A percentile compares a stretch with the other conserved stretches of the same genome.
phyloP scores from a whole-genome alignment of 2,329 filamentous ascomycete species.

The Botrytis galanthina region DNA sequence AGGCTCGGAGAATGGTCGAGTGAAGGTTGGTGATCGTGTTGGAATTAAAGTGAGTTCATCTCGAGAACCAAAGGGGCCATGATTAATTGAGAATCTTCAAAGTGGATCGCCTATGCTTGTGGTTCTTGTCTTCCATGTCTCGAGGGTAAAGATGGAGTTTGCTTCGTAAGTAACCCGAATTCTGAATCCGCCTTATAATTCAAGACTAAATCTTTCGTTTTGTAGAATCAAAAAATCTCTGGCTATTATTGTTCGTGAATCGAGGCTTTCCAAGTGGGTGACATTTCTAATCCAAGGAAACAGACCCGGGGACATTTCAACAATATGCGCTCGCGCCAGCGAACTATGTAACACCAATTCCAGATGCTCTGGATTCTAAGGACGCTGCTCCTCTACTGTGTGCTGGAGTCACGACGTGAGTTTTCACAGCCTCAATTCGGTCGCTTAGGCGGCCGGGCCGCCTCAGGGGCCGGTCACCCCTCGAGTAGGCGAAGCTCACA shows the following conservation, averaged over 20 bases:
- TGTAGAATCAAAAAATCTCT: conserved; percentile 52
- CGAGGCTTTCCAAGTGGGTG: not conserved
- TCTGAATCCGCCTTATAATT: conserved; percentile 3
- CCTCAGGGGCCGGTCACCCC: conserved; percentile 21
- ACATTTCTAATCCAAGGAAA: conserved; percentile 2
- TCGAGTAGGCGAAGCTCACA: conserved; percentile 31
- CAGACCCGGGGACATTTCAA: conserved; percentile 65
- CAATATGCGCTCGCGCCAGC: conserved; percentile 64
- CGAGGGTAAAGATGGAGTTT: conserved; percentile 61
- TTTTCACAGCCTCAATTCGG: conserved; percentile 27
- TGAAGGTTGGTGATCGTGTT: conserved; percentile 66
- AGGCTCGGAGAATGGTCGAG: conserved; percentile 51
- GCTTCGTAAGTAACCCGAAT: conserved; percentile 51
- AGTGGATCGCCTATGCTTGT: conserved; percentile 55
- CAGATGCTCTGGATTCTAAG: conserved; percentile 56
- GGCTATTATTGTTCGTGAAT: conserved; percentile 57
- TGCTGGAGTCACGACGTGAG: conserved; percentile 59
- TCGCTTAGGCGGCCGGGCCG: conserved; percentile 19
- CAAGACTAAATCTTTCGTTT: conserved; percentile 18
- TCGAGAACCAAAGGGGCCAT: not conserved
- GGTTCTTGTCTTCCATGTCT: conserved; percentile 52
- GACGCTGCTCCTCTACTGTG: conserved; percentile 66
- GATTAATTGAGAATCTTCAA: conserved; percentile 27
- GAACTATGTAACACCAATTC: conserved; percentile 68
- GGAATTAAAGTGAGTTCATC: conserved; percentile 58